Evolutionary conservation across 306 rosid species (phyloP), one percentile per base, ranked within the genome.

Genomic region (Spatholobus suberectus): DNA sequence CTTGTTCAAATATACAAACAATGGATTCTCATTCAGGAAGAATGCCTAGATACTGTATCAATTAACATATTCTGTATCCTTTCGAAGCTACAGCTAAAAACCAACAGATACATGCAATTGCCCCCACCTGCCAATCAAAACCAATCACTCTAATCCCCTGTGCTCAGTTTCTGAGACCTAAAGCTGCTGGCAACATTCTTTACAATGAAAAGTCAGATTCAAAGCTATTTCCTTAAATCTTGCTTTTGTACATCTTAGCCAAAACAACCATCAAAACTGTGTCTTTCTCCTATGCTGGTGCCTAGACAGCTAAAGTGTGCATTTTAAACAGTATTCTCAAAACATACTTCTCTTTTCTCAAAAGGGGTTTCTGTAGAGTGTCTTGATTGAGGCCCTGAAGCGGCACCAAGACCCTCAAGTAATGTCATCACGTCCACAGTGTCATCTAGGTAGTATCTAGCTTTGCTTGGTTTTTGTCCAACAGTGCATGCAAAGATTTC

Each of bases 401-500:
- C 87, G n/a, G 80, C 5, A 29, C 86, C 88, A 43, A 95, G 94
- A 83, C 87, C 83, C 51, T 77, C 74, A 77, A 95, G 97, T 86
- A 95, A 43, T 74, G 41, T 46, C 86, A 87, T 51, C 77, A 93
- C 98, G 4, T 95, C 97, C 10, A n/a, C 82, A 0, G 90, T 82
- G 75, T 95, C 95, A 14, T 95, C 97, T 18, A 95, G 87, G 83
- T 91, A 95, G 91, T 91, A 95, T 87, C 84, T 89, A 44, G 98
- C 98, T 85, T 95, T 93, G 90, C 98, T 95, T 17, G 98, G 98
- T 76, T 95, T 95, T 59, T 93, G 97, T 35, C 97, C 97, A 65
- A 95, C 97, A 1, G 98, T 95, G 79, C 97, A 95, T 6, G 98
- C 94, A 75, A 95, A 93, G 44, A 95, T 89, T 87, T 89, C 92